phyloP scores from a whole-genome alignment of 768 basidiomycete species.

The Cyclocybe cylindracea region DNA sequence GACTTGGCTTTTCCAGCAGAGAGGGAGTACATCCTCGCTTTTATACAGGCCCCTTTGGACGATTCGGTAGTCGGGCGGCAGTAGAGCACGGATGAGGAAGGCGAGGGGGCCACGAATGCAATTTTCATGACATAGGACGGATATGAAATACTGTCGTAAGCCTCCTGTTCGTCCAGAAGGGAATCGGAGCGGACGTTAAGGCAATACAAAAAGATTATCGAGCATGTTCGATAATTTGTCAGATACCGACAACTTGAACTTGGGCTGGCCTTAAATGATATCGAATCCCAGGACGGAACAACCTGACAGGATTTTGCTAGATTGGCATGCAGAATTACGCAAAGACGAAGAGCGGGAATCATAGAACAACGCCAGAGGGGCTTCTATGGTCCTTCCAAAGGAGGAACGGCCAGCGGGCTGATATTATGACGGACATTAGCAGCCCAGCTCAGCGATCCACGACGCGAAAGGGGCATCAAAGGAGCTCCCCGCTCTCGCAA shows the following conservation, averaged over 20 bases:
- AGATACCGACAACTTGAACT: constrained; percentile 2
- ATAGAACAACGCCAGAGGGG: constrained; percentile 7
- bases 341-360: constrained; percentile 13
- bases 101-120: constrained; percentile 15
- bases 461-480: constrained; percentile 1
- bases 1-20: background rate
- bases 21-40: background rate
- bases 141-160: constrained; percentile 24
- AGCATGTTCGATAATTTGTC: constrained; percentile 14
- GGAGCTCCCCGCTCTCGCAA: constrained; percentile 2
- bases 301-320: background rate
- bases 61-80: background rate
- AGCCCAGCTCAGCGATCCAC: constrained; percentile 1
- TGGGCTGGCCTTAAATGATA: background rate
- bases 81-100: constrained; percentile 6
- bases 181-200: constrained; percentile 12
- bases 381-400: constrained; percentile 14
- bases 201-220: constrained; percentile 12
- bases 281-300: constrained; percentile 12
- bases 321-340: constrained; percentile 4
- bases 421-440: constrained; percentile 18
- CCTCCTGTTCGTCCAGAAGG: constrained; percentile 3
- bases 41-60: background rate
- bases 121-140: constrained; percentile 10
- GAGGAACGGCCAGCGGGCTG: constrained; percentile 11